Conservation (phyloP, 345 rosid species). For the Salix viminalis region DNA sequence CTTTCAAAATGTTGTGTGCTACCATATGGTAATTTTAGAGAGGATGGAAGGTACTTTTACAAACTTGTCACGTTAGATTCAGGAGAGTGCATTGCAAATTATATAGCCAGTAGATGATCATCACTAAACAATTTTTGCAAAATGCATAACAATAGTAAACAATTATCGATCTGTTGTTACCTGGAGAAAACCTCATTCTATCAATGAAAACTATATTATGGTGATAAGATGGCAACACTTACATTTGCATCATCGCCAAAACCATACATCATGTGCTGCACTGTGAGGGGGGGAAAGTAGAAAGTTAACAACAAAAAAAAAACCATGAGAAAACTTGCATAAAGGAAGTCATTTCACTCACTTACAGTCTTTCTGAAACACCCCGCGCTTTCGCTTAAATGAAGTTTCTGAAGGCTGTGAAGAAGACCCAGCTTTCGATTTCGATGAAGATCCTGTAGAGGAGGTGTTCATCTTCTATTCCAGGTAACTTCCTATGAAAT, state of each 20-base stretch:
- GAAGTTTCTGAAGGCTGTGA: slow-evolving; percentile 56
- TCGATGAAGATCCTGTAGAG: slow-evolving; percentile 43
- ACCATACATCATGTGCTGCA: slow-evolving; percentile 98
- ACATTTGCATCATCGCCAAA: slow-evolving; percentile 87
- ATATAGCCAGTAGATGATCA: too few species aligned
- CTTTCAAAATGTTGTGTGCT: too few species aligned
- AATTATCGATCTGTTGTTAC: too few species aligned
- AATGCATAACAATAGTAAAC: too few species aligned
- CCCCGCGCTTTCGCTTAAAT: slow-evolving; percentile 75
- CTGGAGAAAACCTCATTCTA: neutral
- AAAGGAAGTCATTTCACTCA: neutral
- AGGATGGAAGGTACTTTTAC: too few species aligned
- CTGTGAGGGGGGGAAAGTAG: slow-evolving; percentile 28
- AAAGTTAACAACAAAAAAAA: neutral
- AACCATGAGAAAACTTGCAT: neutral
- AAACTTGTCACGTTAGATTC: too few species aligned
- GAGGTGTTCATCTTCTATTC: slow-evolving; percentile 23
- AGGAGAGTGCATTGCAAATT: too few species aligned
- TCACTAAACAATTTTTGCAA: too few species aligned
- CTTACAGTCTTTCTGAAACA: slow-evolving; percentile 86
- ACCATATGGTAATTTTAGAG: too few species aligned
- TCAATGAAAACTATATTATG: neutral
- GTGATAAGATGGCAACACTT: slow-evolving; percentile 20
- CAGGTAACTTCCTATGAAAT: neutral
- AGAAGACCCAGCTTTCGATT: slow-evolving; percentile 58